Base-by-base conservation (phyloP, 495 filamentous ascomycete species). In the Penicillium coffeae region DNA sequence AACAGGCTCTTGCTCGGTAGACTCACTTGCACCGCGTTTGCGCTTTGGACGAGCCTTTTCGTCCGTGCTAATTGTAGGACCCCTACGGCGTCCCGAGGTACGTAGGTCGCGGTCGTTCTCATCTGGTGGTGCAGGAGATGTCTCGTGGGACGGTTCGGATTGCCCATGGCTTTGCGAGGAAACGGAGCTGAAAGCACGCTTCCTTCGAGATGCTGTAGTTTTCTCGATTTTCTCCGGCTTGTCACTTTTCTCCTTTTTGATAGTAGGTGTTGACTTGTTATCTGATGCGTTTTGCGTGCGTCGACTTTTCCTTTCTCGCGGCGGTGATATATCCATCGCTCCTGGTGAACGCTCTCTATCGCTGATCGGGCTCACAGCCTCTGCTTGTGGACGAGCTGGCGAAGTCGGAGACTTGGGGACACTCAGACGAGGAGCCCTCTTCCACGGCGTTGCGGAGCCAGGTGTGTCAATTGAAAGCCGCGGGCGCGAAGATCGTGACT, bases 111-210 rank as follows among this genome's bases (percentile, higher is more conserved):
- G 62, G 6, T 71, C 68, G 12, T 53, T 56, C 37, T 82, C 82
- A 22, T 70, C 52, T n/a, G 69, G 69, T 1, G 72, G 60, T 25
- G 80, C 80, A 3, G 44, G 48, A 3, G 60, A 61, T 45, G 77
- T 80, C 25, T 77, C 74, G 32, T 79, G 77, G 2, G 79, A 83
- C 25, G 70, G 56, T 10, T 82, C 66, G 3, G 85, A 88, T 37
- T 75, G 72, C 45, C 80, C 82, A 39, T 81, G 72, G 43, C 77
- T 79, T n/a, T 71, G 68, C 0, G 78, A 78, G 3, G 81, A 83
- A 20, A 75, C 69, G 18, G 69, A 71, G 51, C 82, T 84, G 19
- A 67, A 69, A 38, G 74, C 79, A 22, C 73, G 72, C 30, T 63
- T 67, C 38, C 65, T 66, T 5, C 59, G 66, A 30, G 45, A 47